Evolutionary conservation across 1,284 basidiomycete species (phyloP).

Genomic region (Apiotrichum akiyoshidainum): DNA sequence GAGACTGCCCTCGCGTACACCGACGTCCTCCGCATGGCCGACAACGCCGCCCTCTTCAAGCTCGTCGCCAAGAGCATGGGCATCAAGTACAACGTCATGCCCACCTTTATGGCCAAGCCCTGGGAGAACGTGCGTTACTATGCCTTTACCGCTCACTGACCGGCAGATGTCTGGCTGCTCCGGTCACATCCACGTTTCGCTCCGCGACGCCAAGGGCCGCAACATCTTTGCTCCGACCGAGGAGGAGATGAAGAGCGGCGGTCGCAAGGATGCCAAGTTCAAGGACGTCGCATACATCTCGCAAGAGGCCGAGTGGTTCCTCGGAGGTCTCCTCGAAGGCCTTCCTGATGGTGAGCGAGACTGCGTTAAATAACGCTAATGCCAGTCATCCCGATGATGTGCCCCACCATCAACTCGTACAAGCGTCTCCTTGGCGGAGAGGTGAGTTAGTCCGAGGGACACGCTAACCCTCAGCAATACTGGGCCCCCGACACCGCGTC

Average conservation of each 20-base stretch:
- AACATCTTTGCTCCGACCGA: slow-evolving; percentile 69
- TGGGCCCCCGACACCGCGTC: slow-evolving; percentile 87
- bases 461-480: slow-evolving; percentile 57
- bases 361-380: neutral
- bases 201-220: slow-evolving; percentile 65
- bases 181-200: slow-evolving; percentile 87
- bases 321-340: slow-evolving; percentile 85
- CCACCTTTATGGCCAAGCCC: slow-evolving; percentile 98
- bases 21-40: slow-evolving; percentile 78
- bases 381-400: slow-evolving; percentile 57
- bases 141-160: neutral
- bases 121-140: slow-evolving; percentile 72
- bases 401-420: slow-evolving; percentile 95
- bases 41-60: slow-evolving; percentile 92
- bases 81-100: slow-evolving; percentile 80
- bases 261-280: slow-evolving; percentile 65
- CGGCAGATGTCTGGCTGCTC: slow-evolving; percentile 81
- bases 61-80: slow-evolving; percentile 87
- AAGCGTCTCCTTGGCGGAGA: slow-evolving; percentile 94
- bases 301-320: slow-evolving; percentile 81
- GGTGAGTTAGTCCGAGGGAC: slow-evolving; percentile 39
- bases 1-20: slow-evolving; percentile 94
- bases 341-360: slow-evolving; percentile 70
- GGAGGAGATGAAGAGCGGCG: slow-evolving; percentile 61
- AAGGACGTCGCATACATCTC: slow-evolving; percentile 81